phyloP scores from a whole-genome alignment of 2,329 filamentous ascomycete species.

The Whalleya microplaca region DNA sequence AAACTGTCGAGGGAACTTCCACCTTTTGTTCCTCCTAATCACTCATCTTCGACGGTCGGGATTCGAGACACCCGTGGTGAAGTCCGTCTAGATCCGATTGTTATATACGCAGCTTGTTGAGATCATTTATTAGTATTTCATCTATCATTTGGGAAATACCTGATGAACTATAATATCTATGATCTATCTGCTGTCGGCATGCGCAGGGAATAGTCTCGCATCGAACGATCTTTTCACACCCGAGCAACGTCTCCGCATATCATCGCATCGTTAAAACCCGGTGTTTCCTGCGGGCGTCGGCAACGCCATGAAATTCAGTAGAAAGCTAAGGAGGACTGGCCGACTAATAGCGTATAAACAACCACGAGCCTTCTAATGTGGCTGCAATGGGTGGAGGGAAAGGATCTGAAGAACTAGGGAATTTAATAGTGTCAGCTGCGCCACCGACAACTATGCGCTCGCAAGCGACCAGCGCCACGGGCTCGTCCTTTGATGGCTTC shows the following conservation, averaged over 20 bases:
- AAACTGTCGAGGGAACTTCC: neutral
- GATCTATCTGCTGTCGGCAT: neutral
- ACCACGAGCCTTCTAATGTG: slow-evolving; percentile 15
- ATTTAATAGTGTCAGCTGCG: slow-evolving; percentile 15
- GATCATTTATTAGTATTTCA: neutral
- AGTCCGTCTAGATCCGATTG: neutral
- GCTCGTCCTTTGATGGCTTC: slow-evolving; percentile 29
- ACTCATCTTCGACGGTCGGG: neutral
- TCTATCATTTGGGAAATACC: neutral
- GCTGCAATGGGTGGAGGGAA: slow-evolving; percentile 24
- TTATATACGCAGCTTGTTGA: neutral
- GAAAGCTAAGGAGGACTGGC: slow-evolving; percentile 19
- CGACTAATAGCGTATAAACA: slow-evolving; percentile 23
- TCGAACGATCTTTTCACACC: neutral
- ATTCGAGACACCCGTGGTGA: neutral
- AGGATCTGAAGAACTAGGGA: slow-evolving; percentile 17
- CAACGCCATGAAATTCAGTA: slow-evolving; percentile 28
- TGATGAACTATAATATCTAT: neutral
- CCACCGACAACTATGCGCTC: slow-evolving; percentile 30
- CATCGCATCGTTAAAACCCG: slow-evolving; percentile 8
- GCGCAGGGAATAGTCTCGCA: neutral
- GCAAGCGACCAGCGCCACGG: slow-evolving; percentile 28
- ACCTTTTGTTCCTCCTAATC: neutral
- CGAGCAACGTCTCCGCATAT: slow-evolving; percentile 5
- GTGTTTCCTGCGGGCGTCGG: slow-evolving; percentile 20